These are phyloP conservation scores for Cyphellophora europaea DNA, from an alignment of 2,329 filamentous ascomycete genomes.

Conservation along the genomic window DNA sequence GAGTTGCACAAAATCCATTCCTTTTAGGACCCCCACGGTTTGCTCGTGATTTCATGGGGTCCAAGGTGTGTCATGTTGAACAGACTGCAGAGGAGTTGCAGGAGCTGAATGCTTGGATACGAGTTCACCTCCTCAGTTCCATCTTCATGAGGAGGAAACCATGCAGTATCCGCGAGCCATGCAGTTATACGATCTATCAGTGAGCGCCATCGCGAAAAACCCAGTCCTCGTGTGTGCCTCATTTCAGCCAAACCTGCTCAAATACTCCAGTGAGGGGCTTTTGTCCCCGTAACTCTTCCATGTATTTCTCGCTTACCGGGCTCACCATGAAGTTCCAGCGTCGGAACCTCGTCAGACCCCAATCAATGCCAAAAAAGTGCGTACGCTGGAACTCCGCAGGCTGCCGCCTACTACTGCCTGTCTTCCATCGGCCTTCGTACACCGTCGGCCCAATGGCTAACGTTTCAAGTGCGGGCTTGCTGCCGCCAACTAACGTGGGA, in stretches of 20 bases:
- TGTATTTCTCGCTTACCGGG: slow-evolving; percentile 15
- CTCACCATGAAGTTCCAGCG: slow-evolving; percentile 18
- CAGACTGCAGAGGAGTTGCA: too few relatives aligned
- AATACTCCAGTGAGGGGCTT: slow-evolving; percentile 18
- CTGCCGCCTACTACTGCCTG: slow-evolving; percentile 2
- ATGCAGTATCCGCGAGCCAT: too few relatives aligned
- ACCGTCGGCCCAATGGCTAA: slow-evolving; percentile 19
- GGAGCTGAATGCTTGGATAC: too few relatives aligned
- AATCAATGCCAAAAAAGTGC: slow-evolving; percentile 19
- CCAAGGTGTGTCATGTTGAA: too few relatives aligned
- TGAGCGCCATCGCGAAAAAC: too few relatives aligned
- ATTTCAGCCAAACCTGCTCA: slow-evolving; percentile 20
- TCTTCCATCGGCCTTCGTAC: slow-evolving; percentile 17
- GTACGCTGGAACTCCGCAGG: slow-evolving; percentile 17
- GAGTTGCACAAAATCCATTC: too few relatives aligned
- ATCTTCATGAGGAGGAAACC: too few relatives aligned
- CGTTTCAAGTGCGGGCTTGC: slow-evolving; percentile 12
- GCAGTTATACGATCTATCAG: too few relatives aligned
- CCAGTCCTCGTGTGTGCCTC: too few relatives aligned
- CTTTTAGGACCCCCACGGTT: too few relatives aligned
- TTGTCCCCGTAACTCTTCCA: slow-evolving; percentile 15
- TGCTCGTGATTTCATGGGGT: too few relatives aligned
- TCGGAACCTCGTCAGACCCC: slow-evolving; percentile 18
- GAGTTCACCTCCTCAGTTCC: too few relatives aligned
- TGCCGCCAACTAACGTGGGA: slow-evolving; percentile 9